A percentile compares a stretch with the other conserved stretches of the same genome.
These are phyloP conservation scores for Penicillium sclerotiorum DNA, from an alignment of 2,329 filamentous ascomycete species.

Conservation along the genomic window DNA sequence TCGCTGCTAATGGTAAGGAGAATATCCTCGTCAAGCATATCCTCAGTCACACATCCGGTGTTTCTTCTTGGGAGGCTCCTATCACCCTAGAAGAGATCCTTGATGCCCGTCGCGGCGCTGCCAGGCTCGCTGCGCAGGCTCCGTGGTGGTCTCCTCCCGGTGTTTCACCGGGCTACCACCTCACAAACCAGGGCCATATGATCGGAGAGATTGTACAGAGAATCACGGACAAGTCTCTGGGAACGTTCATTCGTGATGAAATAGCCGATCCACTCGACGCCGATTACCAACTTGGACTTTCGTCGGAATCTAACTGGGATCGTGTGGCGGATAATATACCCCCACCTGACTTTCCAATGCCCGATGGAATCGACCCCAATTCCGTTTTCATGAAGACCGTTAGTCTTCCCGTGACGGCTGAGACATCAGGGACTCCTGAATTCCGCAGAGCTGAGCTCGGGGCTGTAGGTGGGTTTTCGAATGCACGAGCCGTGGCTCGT, in stretches of 20 bases:
- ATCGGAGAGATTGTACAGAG: constrained; percentile 49
- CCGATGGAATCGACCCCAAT: too few relatives aligned
- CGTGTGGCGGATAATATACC: constrained; percentile 5
- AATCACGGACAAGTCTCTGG: constrained; percentile 44
- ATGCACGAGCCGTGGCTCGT: neutral
- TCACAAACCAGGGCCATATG: constrained; percentile 41
- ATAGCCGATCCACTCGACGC: constrained; percentile 18
- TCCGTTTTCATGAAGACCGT: neutral
- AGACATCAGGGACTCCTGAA: neutral
- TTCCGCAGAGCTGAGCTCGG: neutral
- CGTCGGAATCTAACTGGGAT: constrained; percentile 10
- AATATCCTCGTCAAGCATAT: constrained; percentile 28
- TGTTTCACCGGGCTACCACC: constrained; percentile 43
- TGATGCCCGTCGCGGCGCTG: constrained; percentile 29
- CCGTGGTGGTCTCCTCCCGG: constrained; percentile 48
- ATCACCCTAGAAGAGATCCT: constrained; percentile 31
- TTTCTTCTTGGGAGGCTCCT: neutral
- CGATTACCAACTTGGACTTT: constrained; percentile 20
- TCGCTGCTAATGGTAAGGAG: constrained; percentile 34
- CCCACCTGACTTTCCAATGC: neutral
- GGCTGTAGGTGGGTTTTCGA: neutral
- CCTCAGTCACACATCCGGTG: constrained; percentile 24
- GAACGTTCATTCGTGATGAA: constrained; percentile 46
- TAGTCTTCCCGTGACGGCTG: neutral
- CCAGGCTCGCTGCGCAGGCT: constrained; percentile 39